These are phyloP conservation scores for Suhomyces coccinellae DNA, from an alignment of 1,139 yeast species.

Conservation along the genomic window DNA sequence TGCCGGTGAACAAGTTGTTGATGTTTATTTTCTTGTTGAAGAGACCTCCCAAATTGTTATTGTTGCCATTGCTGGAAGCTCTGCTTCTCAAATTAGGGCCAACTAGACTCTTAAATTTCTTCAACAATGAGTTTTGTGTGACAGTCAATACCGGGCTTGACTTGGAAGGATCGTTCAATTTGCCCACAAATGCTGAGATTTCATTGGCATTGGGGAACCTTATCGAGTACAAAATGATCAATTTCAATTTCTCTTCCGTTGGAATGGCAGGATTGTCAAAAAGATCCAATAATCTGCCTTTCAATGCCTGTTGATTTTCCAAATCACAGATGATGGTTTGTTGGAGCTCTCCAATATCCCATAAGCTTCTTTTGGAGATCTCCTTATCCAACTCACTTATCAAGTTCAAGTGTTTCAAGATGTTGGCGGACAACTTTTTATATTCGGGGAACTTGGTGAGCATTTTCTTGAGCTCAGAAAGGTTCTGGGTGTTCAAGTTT, in stretches of 20 bases:
- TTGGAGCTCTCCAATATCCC: slow-evolving; percentile 89
- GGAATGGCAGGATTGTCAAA: slow-evolving; percentile 28
- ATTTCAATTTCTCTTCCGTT: slow-evolving; percentile 38
- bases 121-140: slow-evolving; percentile 35
- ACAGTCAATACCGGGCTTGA: slow-evolving; percentile 35
- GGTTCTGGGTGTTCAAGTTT: slow-evolving; percentile 63
- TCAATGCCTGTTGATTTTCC: slow-evolving; percentile 35
- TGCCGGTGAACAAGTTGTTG: slow-evolving; percentile 27
- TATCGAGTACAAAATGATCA: slow-evolving; percentile 71
- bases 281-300: slow-evolving; percentile 27
- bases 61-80: slow-evolving; percentile 6
- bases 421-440: slow-evolving; percentile 80
- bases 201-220: slow-evolving; percentile 48
- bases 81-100: slow-evolving; percentile 8
- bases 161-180: slow-evolving; percentile 30
- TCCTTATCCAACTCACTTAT: slow-evolving; percentile 82
- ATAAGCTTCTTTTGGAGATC: slow-evolving; percentile 57
- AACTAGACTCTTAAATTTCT: slow-evolving; percentile 28
- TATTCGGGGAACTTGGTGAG: slow-evolving; percentile 93
- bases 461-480: slow-evolving; percentile 85
- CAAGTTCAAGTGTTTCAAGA: slow-evolving; percentile 89
- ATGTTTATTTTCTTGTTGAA: slow-evolving; percentile 29
- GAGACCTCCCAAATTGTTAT: slow-evolving; percentile 26
- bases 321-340: slow-evolving; percentile 75
- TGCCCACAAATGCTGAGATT: slow-evolving; percentile 25